Base-by-base conservation (phyloP, 495 filamentous ascomycete species). In the Penicillium nucicola region DNA sequence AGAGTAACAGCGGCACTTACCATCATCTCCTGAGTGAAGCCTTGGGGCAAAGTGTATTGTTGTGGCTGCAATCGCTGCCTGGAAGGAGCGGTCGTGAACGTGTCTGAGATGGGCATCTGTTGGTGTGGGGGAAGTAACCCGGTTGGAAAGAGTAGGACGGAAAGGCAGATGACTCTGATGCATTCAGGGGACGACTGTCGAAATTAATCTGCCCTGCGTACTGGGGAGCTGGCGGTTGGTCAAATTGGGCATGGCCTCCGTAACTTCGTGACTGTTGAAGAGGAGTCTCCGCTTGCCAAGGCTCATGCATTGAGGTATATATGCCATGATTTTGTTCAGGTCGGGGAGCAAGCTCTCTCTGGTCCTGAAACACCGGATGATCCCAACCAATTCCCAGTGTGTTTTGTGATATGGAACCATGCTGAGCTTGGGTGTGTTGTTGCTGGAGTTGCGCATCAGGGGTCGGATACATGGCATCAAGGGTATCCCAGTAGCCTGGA, bases 401-500 rank as follows among this genome's bases (percentile, higher is more conserved):
- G 20, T 25, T 13, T 42, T 42, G 42, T 47, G 57, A 39, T 44
- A 54, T 28, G 37, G 49, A 41, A 38, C 51, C 39, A 45, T 48
- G 46, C 13, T 39, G 45, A 11, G 39, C 36, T 48, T 45, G 62
- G 14, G 55, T 40, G n/a, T 38, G 37, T 47, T 61, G 62, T 47
- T 61, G 62, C 23, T 61, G 61, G 15, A 52, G 47, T 15, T 67
- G 64, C 38, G 65, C 61, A 41, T 62, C 54, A 31, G 58, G 36
- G 46, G 64, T 64, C n/a, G 56, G 41, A 37, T 67, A 75, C 23
- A 70, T 46, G n/a, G 65, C 32, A 41, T 75, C 70, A 36, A 76
- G 57, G 10, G 36, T 63, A 47, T 60, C 63, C 74, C 74, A 76
- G 45, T 69, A 73, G 19, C 69, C 73, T 1, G 65, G 45, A 18